Evolutionary conservation across 2,329 filamentous ascomycete genomes (phyloP).

Genomic region (Cordyceps tenuipes): DNA sequence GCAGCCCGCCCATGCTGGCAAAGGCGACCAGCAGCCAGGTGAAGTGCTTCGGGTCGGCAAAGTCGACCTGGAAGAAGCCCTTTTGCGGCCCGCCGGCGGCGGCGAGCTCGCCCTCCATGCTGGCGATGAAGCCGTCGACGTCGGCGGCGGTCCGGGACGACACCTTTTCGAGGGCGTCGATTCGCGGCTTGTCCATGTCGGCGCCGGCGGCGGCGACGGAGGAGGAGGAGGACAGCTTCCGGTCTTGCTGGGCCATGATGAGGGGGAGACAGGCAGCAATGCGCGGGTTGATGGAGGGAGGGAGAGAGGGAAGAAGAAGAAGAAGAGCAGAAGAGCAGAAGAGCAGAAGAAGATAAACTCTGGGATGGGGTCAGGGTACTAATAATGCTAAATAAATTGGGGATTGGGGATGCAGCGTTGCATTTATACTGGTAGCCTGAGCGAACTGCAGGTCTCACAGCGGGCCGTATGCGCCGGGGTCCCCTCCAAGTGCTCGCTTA

Average conservation of each 20-base stretch:
- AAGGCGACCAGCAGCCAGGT: conserved; percentile 62
- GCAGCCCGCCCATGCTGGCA: conserved; percentile 66
- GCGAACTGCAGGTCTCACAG: neutral
- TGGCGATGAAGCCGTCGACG: conserved; percentile 30
- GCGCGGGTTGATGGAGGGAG: neutral
- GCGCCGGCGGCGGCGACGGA: neutral
- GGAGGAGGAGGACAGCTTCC: conserved; percentile 5
- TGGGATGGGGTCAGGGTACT: neutral
- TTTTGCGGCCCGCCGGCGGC: conserved; percentile 24
- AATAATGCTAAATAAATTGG: neutral
- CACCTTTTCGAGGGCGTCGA: conserved; percentile 30
- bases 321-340: no score
- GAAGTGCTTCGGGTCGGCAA: conserved; percentile 55
- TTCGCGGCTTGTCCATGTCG: conserved; percentile 18
- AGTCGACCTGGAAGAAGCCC: conserved; percentile 45
- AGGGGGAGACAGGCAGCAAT: neutral
- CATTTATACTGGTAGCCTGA: conserved; percentile 5
- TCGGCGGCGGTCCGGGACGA: conserved; percentile 22
- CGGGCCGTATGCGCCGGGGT: neutral
- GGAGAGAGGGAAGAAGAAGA: neutral
- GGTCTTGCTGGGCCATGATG: conserved; percentile 1
- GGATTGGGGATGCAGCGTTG: neutral
- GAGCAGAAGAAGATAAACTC: neutral
- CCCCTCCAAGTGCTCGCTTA: neutral
- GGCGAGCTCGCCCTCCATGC: conserved; percentile 34